Evolutionary conservation across 331 rosid genomes (phyloP), one percentile per base, ranked within the genome.

Genomic region (Prunus yedoensis): DNA sequence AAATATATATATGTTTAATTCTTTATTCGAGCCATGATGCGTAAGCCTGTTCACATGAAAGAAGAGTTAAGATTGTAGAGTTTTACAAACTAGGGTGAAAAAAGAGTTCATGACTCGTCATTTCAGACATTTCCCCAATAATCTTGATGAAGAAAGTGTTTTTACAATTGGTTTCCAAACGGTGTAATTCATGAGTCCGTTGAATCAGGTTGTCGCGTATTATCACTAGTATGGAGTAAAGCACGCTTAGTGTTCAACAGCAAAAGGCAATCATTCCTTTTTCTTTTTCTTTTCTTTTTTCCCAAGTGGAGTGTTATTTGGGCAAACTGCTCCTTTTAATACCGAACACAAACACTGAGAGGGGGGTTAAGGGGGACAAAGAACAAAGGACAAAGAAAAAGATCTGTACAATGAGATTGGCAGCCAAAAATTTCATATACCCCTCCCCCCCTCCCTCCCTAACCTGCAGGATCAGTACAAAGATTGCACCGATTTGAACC

Each of bases 401-500:
- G 64, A 77, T 84, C 87, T 95, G 91, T 92, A 95, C 99, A 94
- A 84, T 84, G 85, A 84, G 66, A 72, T 64, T 75, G 86, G 85
- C 82, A 86, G 75, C 86, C 88, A 90, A 90, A 49, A 89, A 85
- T 79, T 83, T 78, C 89, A 82, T 72, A 60, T 79, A 70, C 81
- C 86, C 87, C 80, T 71, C 51, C 9, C 43, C 41, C 43, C n/a
- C 30, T 25, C 30, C 63, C 27, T 28, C 41, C 66, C 66, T 61
- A 81, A 81, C 87, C 84, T 23, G 87, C 87, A 79, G 79, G 74
- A 72, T 70, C 84, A 78, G 79, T 76, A 78, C 88, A 77, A 75
- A 69, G 73, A 70, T 74, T 77, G 85, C 82, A 72, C 85, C 23
- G 84, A 61, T 38, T 83, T 69, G 88, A 80, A 79, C 86, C 25